Base-by-base conservation (phyloP, 1,284 basidiomycete genomes). In the Anthracocystis panici-leucophaei region DNA sequence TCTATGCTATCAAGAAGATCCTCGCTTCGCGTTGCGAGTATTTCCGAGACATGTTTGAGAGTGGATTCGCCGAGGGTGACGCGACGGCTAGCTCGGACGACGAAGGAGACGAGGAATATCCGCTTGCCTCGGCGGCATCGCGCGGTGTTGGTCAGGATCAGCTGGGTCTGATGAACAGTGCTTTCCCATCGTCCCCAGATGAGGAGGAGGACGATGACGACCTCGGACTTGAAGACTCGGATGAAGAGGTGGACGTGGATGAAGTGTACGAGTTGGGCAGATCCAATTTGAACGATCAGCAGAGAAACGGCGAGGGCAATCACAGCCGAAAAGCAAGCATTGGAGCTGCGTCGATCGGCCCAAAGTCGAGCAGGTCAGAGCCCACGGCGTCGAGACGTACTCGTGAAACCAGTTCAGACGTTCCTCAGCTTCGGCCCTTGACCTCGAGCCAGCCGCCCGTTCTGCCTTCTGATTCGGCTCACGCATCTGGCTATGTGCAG, bases 1-100 rank as follows among this genome's bases (percentile, higher is more conserved):
- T 87, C 21, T 86, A 85, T 60, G 86, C 86, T 0, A 85, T 85
- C 52, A 85, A 85, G 54, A 86, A 86, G 65, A 83, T 87, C 41
- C 78, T 87, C 6, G 77, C 81, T 9, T 79, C 81, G 9, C 72
- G 86, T 2, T 82, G 82, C 63, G 85, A 86, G 50, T 87, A 86
- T 65, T 85, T 85, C 40, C 65, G 78, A 9, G 77, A 74, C 56
- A 85, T 83, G 81, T 83, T 83, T 44, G 79, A 78, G 20, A 72
- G 81, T 44, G 81, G 81, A 10, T 83, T 83, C 49, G 60, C 73
- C 48, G 82, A 83, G 46, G 80, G 75, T 29, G 84, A 85, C 52
- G 76, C 78, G 18, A 79, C 46, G 52, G 75, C 54, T 25, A 71
- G 59, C 35, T 78, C 77, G 14, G 65, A 82, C 29, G 77, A 76